phyloP scores from a whole-genome alignment of 1,284 basidiomycete genomes.

The Leccinum glutinopallens region DNA sequence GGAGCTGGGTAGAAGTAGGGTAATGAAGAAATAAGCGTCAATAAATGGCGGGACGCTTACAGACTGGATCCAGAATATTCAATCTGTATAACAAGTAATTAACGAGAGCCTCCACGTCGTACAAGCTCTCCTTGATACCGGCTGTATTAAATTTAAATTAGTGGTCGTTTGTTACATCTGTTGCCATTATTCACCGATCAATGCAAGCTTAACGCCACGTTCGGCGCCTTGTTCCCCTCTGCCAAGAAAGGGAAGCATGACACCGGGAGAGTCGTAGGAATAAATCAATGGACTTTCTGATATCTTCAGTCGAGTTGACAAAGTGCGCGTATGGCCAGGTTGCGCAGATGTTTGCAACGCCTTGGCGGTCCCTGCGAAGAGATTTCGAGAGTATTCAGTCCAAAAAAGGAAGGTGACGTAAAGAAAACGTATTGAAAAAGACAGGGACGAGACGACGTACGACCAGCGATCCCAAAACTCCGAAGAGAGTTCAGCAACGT shows the following conservation, averaged over 20 bases:
- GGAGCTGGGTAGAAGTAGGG: constrained; percentile 46
- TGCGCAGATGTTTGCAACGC: constrained; percentile 88
- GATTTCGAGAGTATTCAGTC: constrained; percentile 2
- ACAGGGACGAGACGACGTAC: constrained; percentile 47
- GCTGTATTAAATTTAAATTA: constrained; percentile 49
- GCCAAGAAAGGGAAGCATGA: constrained; percentile 97
- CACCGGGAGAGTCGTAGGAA: constrained; percentile 94
- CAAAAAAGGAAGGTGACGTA: constrained; percentile 5
- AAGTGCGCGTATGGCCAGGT: constrained; percentile 84
- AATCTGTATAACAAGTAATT: constrained; percentile 89
- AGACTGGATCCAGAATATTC: constrained; percentile 72
- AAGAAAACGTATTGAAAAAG: not conserved
- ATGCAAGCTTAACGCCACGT: constrained; percentile 88
- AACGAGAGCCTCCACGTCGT: constrained; percentile 82
- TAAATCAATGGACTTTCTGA: constrained; percentile 83
- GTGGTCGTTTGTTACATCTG: not conserved
- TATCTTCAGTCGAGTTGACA: constrained; percentile 84
- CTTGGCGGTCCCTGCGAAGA: constrained; percentile 63
- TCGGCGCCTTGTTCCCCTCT: constrained; percentile 83
- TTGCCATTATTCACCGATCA: constrained; percentile 69
- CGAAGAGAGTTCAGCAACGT: constrained; percentile 92
- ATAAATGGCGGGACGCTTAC: constrained; percentile 46
- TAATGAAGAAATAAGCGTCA: constrained; percentile 1
- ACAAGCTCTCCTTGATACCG: constrained; percentile 93
- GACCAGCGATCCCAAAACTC: constrained; percentile 83